Evolutionary conservation across 768 basidiomycete genomes (phyloP), one percentile per base, ranked within the genome.

Genomic region (Neoboletus magnificus): DNA sequence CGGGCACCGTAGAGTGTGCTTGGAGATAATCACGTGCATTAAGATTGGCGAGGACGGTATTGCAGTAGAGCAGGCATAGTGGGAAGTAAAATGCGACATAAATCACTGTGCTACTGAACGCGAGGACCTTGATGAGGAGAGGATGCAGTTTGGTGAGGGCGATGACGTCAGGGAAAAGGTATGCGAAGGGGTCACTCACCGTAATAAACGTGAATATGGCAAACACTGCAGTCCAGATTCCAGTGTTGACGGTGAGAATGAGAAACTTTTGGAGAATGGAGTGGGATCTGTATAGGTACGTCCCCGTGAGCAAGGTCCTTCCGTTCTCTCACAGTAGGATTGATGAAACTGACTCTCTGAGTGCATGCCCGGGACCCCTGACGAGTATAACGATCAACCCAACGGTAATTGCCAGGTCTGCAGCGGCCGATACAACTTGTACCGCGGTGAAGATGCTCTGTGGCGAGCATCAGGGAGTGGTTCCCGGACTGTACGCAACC

Each of bases 151-250:
- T 11, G 18, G 12, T 22, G 10, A n/a, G 37, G 37, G 37, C 10
- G 10, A 39, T n/a, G n/a, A n/a, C 11, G 3, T 5, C 32, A 23
- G 32, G 23, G 11, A 22, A 4, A 40, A 9, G 15, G 20, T 23
- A 37, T 22, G 22, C 16, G 25, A n/a, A n/a, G n/a, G n/a, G 23
- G 11, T 13, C 11, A 15, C 50, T 55, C 29, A 55, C 56, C 1
- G 41, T 0, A 12, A 58, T 40, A 6, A 62, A 42, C 23, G 40
- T 46, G 9, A 46, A 15, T 1, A 53, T 25, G 12, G 48, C 50
- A 32, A 53, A 61, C 20, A 61, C 4, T 18, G 56, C 50, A n/a
- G 56, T 62, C 59, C 61, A 61, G 13, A 52, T 33, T 5, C 53
- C 56, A 30, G 52, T 61, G 36, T 57, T 58, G 45, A 58, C 29